Conservation (phyloP, 768 basidiomycete genomes). For the Podaxis sp. region DNA sequence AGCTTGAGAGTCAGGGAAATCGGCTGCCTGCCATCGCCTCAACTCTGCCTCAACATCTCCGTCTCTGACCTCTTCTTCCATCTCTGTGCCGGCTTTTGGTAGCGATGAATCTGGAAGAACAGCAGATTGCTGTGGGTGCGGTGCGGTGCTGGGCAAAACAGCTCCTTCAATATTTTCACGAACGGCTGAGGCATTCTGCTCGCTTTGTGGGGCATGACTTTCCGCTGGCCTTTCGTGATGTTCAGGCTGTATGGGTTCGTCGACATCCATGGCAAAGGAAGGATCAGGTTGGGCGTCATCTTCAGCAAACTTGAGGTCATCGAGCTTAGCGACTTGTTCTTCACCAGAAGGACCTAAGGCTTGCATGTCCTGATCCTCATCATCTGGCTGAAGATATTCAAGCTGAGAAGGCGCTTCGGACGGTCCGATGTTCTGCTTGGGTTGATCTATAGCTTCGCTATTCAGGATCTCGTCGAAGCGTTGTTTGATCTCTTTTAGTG, state of each 20-base stretch:
- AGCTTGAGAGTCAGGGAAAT: slow-evolving; percentile 54
- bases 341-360: slow-evolving; percentile 86
- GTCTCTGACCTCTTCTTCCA: slow-evolving; percentile 31
- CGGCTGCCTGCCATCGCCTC: slow-evolving; percentile 59
- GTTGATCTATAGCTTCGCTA: slow-evolving; percentile 30
- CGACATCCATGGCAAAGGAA: slow-evolving; percentile 51
- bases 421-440: slow-evolving; percentile 38
- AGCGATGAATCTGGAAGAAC: slow-evolving; percentile 25
- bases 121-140: slow-evolving; percentile 20
- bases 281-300: slow-evolving; percentile 40
- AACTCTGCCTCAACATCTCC: slow-evolving; percentile 47
- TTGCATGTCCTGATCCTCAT: slow-evolving; percentile 74
- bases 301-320: slow-evolving; percentile 77
- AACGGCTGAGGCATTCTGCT: slow-evolving; percentile 24
- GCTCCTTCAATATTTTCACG: slow-evolving; percentile 45
- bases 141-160: slow-evolving; percentile 35
- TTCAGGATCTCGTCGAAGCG: slow-evolving; percentile 82
- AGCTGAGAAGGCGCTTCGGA: slow-evolving; percentile 48
- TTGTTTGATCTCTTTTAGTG: slow-evolving; percentile 75
- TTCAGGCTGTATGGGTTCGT: slow-evolving; percentile 28
- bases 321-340: slow-evolving; percentile 79
- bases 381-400: slow-evolving; percentile 76
- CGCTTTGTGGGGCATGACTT: slow-evolving; percentile 22
- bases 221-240: slow-evolving; percentile 24
- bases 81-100: slow-evolving; percentile 26